These are phyloP conservation scores for Sphaerulina vaccinii DNA, from an alignment of 2,329 filamentous ascomycete species.

Conservation along the genomic window DNA sequence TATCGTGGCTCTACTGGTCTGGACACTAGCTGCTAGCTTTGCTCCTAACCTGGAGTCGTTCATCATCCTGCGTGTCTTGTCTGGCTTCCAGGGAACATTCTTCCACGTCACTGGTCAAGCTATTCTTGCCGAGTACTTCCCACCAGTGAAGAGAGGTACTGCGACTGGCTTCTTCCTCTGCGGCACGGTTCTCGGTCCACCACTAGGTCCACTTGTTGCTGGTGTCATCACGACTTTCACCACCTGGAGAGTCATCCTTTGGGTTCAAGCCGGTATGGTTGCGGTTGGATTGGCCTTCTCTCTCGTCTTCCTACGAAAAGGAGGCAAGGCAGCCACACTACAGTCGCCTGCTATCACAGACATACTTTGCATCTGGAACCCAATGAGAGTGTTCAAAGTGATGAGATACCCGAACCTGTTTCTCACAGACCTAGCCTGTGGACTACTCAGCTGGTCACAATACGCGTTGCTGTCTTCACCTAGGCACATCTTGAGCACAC, in stretches of 20 bases:
- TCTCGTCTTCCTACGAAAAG: slow-evolving; percentile 61
- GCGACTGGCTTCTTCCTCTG: slow-evolving; percentile 71
- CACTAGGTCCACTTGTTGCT: slow-evolving; percentile 66
- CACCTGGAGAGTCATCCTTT: slow-evolving; percentile 73
- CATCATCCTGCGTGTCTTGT: slow-evolving; percentile 68
- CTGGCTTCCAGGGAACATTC: slow-evolving; percentile 71
- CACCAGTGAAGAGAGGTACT: slow-evolving; percentile 62
- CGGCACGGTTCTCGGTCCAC: slow-evolving; percentile 64
- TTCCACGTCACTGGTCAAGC: slow-evolving; percentile 69
- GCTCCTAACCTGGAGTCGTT: slow-evolving; percentile 67
- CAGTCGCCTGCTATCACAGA: slow-evolving; percentile 41
- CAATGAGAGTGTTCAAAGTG: slow-evolving; percentile 59
- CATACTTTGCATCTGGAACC: slow-evolving; percentile 66
- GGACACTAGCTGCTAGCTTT: slow-evolving; percentile 68
- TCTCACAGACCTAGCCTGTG: slow-evolving; percentile 59
- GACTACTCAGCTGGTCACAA: slow-evolving; percentile 69
- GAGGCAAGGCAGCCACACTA: slow-evolving; percentile 46
- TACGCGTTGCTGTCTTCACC: slow-evolving; percentile 64
- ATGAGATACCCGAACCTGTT: slow-evolving; percentile 67
- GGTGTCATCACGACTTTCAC: slow-evolving; percentile 71
- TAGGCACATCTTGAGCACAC: slow-evolving; percentile 69
- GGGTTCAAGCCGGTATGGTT: slow-evolving; percentile 66
- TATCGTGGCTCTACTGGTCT: slow-evolving; percentile 60
- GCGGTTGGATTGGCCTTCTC: slow-evolving; percentile 58
- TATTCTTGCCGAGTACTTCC: slow-evolving; percentile 57